Evolutionary conservation across 768 basidiomycete genomes (phyloP).

Genomic region (Boletus rufocinnamomeus): DNA sequence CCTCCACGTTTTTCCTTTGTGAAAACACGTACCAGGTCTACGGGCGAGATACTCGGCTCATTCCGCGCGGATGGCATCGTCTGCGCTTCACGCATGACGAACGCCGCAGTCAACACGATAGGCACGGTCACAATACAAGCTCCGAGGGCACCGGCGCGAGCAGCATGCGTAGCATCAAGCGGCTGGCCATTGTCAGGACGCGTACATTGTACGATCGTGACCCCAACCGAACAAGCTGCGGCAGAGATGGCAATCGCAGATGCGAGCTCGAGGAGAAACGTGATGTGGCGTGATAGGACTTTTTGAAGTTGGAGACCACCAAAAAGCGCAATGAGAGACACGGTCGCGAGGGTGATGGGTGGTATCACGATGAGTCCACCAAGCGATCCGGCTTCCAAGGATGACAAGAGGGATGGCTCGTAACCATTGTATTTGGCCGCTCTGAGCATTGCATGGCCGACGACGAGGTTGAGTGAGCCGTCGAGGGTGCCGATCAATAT

Average conservation of each 20-base stretch:
- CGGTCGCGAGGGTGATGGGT: slow-evolving; percentile 6
- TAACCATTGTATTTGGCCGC: slow-evolving; percentile 14
- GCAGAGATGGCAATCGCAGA: slow-evolving; percentile 11
- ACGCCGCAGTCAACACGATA: slow-evolving; percentile 7
- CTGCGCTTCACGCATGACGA: slow-evolving; percentile 8
- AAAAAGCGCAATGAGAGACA: slow-evolving; percentile 5
- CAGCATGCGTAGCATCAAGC: slow-evolving; percentile 16
- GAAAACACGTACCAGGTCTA: slow-evolving; percentile 7
- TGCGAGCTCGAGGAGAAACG: slow-evolving; percentile 14
- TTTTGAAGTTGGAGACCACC: neutral
- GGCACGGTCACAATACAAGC: slow-evolving; percentile 11
- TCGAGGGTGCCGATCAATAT: slow-evolving; percentile 10
- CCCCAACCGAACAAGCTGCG: slow-evolving; percentile 17
- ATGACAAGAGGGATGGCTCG: slow-evolving; percentile 5
- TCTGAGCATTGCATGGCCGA: slow-evolving; percentile 19
- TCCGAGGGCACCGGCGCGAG: slow-evolving; percentile 18
- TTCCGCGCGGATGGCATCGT: slow-evolving; percentile 1
- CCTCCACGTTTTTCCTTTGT: neutral
- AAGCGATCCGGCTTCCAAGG: slow-evolving; percentile 16
- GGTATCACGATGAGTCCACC: slow-evolving; percentile 17
- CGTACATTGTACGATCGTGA: neutral
- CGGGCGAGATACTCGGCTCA: neutral
- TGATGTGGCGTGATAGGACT: neutral
- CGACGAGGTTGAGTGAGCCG: slow-evolving; percentile 11
- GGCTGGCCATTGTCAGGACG: neutral